Evolutionary conservation across 129 eudicot genomes (phyloP), one percentile per base, ranked within the genome.

Genomic region (Rutidosis leptorrhynchoides): DNA sequence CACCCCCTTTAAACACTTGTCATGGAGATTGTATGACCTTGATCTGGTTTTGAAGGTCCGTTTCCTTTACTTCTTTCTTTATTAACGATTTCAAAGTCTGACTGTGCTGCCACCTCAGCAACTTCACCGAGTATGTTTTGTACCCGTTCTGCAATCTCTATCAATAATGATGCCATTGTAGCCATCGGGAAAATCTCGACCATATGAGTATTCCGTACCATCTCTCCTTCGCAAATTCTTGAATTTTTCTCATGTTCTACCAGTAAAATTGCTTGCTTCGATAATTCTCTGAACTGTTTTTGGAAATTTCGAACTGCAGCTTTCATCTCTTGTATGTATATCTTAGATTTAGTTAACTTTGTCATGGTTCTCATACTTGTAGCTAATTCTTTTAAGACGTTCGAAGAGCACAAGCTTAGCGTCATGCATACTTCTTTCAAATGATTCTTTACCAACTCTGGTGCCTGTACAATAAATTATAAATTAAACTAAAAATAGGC

Each of bases 131-230:
- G 89, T 10, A 83, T 77, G n/a, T 71, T 79, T 74, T 83, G 80
- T 1, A 83, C 76, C 54, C 95, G 77, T 37, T 82, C 81, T 55
- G 88, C 87, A 72, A 84, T 77, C 74, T 88, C 96, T 7, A 83
- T 69, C 77, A 92, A 65, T 79, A 88, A 72, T 24, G 98, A 79
- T 12, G 87, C 81, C 49, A 78, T 48, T 65, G 95, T 83, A 27
- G 87, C 84, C n/a, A 92, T 43, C 24, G 96, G 96, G 65, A 92
- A 77, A 64, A 88, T 77, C 24, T 71, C 91, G 64, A 78, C 64
- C 40, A 35, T 53, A 15, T 65, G 48, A 6, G 77, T 46, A 62
- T 68, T 58, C 25, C 21, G 69, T 25, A 35, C 45, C 19, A 27
- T 37, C 35, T 71, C 79, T 45, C 52, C 83, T n/a, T 58, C 37